Conservation (phyloP, 306 rosid species). For the Rosa chinensis region DNA sequence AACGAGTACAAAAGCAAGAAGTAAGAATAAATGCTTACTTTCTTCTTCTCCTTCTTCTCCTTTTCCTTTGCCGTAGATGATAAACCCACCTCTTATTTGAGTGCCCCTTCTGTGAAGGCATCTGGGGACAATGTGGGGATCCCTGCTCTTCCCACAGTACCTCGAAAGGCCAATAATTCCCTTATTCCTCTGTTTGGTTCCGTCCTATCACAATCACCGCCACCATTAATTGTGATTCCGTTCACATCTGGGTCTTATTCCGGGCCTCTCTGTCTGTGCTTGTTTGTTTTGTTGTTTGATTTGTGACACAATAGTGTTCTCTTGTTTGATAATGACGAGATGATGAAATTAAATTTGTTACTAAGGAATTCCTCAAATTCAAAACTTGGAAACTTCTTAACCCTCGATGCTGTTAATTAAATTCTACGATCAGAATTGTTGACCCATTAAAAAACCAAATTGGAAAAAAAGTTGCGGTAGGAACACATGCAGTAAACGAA, state of each 20-base stretch:
- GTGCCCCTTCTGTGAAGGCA: neutral
- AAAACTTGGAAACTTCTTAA: neutral
- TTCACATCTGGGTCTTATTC: neutral
- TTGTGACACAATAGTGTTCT: neutral
- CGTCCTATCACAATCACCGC: neutral
- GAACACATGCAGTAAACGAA: too few relatives aligned
- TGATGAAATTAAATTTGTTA: too few relatives aligned
- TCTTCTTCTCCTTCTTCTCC: neutral
- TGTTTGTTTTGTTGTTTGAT: neutral
- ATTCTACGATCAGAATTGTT: neutral
- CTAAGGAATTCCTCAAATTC: neutral
- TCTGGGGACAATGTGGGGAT: neutral
- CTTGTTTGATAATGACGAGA: too few relatives aligned
- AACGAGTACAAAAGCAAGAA: neutral
- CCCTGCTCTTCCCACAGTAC: neutral
- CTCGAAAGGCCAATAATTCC: slow-evolving; percentile 2
- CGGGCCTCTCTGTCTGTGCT: neutral
- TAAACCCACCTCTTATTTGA: neutral
- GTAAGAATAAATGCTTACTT: neutral
- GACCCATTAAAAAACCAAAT: neutral
- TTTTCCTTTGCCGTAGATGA: neutral
- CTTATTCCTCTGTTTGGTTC: neutral
- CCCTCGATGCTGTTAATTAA: neutral
- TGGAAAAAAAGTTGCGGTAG: too few relatives aligned
- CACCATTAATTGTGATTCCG: neutral